Evolutionary conservation across 169 alveolate species (phyloP).

Genomic region (Pseudocohnilembus persalinus): DNA sequence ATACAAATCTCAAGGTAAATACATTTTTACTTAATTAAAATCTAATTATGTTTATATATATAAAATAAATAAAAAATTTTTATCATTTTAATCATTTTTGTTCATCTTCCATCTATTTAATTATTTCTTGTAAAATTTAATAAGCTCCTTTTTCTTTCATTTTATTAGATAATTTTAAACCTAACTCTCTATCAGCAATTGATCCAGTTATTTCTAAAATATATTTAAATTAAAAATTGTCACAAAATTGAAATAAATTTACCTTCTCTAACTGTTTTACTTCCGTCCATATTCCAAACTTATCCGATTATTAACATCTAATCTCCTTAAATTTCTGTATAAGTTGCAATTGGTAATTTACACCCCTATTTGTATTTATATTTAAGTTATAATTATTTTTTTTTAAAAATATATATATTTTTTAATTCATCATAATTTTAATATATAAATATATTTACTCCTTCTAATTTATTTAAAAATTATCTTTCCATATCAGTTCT

Average conservation of each 20-base stretch:
- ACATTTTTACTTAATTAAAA: too few species aligned
- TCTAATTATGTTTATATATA: too few species aligned
- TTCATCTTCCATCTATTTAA: neutral
- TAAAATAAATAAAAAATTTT: too few species aligned
- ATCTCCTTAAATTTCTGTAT: slow-evolving; percentile 33
- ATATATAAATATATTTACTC: slow-evolving; percentile 29
- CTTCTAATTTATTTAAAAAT: slow-evolving; percentile 60
- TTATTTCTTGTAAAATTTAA: slow-evolving; percentile 14
- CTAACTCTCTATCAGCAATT: slow-evolving; percentile 5
- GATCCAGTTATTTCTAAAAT: neutral
- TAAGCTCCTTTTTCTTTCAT: slow-evolving; percentile 43
- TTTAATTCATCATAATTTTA: too few species aligned
- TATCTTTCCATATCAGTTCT: slow-evolving; percentile 59
- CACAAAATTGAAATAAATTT: neutral
- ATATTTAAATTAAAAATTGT: neutral
- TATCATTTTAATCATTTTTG: neutral
- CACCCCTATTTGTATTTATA: slow-evolving; percentile 46
- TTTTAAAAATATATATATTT: too few species aligned
- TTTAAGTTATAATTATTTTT: neutral
- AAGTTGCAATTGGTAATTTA: slow-evolving; percentile 65
- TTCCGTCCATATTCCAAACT: slow-evolving; percentile 27
- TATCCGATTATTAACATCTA: slow-evolving; percentile 23
- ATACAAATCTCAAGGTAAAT: too few species aligned
- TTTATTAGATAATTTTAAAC: slow-evolving; percentile 11
- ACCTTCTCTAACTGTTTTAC: slow-evolving; percentile 14